Evolutionary conservation across 1,284 basidiomycete species (phyloP).

Genomic region (Taiwanofungus camphoratus): DNA sequence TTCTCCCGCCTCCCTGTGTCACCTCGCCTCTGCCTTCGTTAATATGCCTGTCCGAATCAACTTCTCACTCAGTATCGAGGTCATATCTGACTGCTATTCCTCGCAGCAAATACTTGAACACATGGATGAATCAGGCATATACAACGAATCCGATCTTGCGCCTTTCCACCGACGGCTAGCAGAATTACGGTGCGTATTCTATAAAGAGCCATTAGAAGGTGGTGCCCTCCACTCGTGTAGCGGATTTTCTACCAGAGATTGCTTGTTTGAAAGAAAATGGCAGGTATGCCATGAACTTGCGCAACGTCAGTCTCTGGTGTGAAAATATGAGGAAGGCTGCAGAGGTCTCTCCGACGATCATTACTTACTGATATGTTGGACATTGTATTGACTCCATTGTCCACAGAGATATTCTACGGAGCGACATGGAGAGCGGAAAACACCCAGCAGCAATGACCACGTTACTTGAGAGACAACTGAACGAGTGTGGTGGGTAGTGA

Average conservation of each 20-base stretch:
- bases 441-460: slow-evolving; percentile 87
- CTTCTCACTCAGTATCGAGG: too few relatives aligned
- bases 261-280: slow-evolving; percentile 1
- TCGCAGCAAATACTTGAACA: slow-evolving; percentile 86
- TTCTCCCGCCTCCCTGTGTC: slow-evolving; percentile 3
- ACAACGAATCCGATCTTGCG: slow-evolving; percentile 83
- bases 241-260: too few relatives aligned
- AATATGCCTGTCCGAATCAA: too few relatives aligned
- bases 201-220: too few relatives aligned
- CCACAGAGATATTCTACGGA: slow-evolving; percentile 63
- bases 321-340: too few relatives aligned
- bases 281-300: slow-evolving; percentile 2
- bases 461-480: slow-evolving; percentile 85
- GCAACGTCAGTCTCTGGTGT: too few relatives aligned
- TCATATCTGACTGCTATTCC: slow-evolving; percentile 13
- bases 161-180: slow-evolving; percentile 79
- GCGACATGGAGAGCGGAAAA: slow-evolving; percentile 76
- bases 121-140: slow-evolving; percentile 91
- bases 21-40: slow-evolving; percentile 1
- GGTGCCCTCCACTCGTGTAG: too few relatives aligned
- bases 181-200: slow-evolving; percentile 63
- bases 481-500: slow-evolving; percentile 76
- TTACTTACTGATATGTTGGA: neutral
- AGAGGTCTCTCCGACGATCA: neutral
- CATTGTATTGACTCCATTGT: slow-evolving; percentile 5